These are phyloP conservation scores for Neurospora tetrasperma DNA, from an alignment of 495 filamentous ascomycete species.

Conservation along the genomic window DNA sequence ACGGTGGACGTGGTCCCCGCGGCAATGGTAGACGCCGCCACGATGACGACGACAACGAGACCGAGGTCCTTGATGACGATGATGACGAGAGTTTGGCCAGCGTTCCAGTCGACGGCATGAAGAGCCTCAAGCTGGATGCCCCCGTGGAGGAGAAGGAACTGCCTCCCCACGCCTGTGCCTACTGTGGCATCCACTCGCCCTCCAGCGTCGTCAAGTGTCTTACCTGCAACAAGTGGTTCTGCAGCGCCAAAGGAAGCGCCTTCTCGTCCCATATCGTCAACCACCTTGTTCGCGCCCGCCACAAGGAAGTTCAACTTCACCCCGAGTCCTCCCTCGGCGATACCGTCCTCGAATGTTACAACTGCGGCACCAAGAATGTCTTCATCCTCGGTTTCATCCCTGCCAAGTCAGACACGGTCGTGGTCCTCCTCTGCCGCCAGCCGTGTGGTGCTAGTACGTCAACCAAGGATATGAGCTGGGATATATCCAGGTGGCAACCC, in stretches of 20 bases:
- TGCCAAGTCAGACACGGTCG: constrained; percentile 97
- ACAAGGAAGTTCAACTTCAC: constrained; percentile 98
- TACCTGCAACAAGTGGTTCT: constrained; percentile 97
- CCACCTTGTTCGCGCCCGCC: constrained; percentile 90
- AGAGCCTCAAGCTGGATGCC: constrained; percentile 51
- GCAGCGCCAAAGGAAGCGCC: constrained; percentile 92
- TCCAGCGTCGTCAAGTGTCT: constrained; percentile 94
- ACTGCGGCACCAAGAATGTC: constrained; percentile 98
- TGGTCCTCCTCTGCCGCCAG: constrained; percentile 92
- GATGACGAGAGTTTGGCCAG: constrained; percentile 89
- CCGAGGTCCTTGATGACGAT: constrained; percentile 77
- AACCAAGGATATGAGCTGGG: constrained; percentile 99
- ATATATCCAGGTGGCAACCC: constrained; percentile 95
- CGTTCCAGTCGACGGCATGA: constrained; percentile 65
- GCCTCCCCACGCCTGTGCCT: constrained; percentile 95
- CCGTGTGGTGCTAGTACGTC: constrained; percentile 90
- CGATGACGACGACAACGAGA: constrained; percentile 83
- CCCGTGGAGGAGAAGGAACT: constrained; percentile 82
- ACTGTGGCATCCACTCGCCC: constrained; percentile 95
- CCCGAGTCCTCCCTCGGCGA: constrained; percentile 92
- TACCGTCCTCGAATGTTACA: constrained; percentile 97
- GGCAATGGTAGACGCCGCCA: constrained; percentile 45
- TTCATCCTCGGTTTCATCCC: constrained; percentile 99
- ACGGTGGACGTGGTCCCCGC: constrained; percentile 49
- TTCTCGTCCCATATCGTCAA: constrained; percentile 98